Base-by-base conservation (phyloP, 23 red algal genomes). In the Porphyridium purpureum region DNA sequence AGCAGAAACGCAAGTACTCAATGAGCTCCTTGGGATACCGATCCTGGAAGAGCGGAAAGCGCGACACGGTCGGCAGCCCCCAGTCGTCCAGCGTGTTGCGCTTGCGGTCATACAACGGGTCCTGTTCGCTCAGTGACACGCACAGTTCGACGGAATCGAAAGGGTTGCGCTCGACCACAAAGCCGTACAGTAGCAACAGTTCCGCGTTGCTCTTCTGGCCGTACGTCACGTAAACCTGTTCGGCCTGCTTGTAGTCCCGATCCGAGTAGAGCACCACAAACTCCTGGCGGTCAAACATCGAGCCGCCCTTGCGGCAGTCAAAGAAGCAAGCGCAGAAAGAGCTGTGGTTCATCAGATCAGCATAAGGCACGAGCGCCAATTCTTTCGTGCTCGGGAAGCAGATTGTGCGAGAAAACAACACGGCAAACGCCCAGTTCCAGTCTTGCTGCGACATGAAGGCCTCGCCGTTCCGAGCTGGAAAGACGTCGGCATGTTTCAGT, bases 221-320 rank as follows among this genome's bases (percentile, higher is more conserved):
- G 49, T 95, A 95, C 8, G 79, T 80, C 9, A 81, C 74, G 52
- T 78, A 95, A 11, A 95, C 72, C 57, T 95, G 88, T 8, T 95
- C 88, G 59, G 76, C 70, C 35, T 72, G 48, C 20, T 59, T 22
- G 54, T 95, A 95, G 31, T 48, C 59, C 30, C 88, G 61, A 57
- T 95, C 88, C 0, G 77, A 59, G 48, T 86, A 95, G 23, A 83
- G 36, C 0, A 60, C 61, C n/a, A 85, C 76, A 29, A 36, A 72
- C 46, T 73, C 49, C 26, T 64, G 27, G 21, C 47, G 38, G 33
- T 48, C 20, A n/a, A 53, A 67, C 7, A 1, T 2, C 6, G 49
- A 53, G 15, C 21, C 23, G 49, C 24, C 42, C 7, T 64, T 4
- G 4, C 57, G 47, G 2, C 68, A 38, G 56, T 95, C 88, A 42